Evolutionary conservation across 2,329 filamentous ascomycete species (phyloP).

Genomic region (Fusarium longipes): DNA sequence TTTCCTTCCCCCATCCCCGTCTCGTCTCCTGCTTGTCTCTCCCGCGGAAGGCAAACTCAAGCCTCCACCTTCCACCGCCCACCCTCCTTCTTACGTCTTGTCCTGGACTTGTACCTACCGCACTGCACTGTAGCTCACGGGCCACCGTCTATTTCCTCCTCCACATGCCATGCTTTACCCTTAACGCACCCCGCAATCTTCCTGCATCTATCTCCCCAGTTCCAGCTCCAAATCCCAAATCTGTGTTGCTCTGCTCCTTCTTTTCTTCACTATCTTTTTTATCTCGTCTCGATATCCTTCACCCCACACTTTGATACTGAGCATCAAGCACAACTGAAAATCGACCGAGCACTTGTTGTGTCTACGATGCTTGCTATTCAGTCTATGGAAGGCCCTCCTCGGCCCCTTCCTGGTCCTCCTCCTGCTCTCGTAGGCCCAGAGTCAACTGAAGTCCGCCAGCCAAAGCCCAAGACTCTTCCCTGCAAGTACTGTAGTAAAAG

Average conservation of each 20-base stretch:
- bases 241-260: slow-evolving; percentile 25
- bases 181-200: slow-evolving; percentile 48
- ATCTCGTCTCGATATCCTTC: slow-evolving; percentile 23
- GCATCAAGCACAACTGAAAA: slow-evolving; percentile 7
- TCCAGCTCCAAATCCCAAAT: slow-evolving; percentile 44
- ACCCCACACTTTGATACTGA: slow-evolving; percentile 36
- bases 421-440: slow-evolving; percentile 54
- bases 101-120: not conserved
- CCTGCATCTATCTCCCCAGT: slow-evolving; percentile 45
- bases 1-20: slow-evolving; percentile 2
- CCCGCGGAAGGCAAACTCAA: slow-evolving; percentile 17
- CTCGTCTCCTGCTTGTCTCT: slow-evolving; percentile 9
- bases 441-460: slow-evolving; percentile 63
- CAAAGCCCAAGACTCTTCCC: slow-evolving; percentile 70
- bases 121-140: slow-evolving; percentile 33
- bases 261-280: slow-evolving; percentile 33
- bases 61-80: slow-evolving; percentile 9
- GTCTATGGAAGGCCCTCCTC: slow-evolving; percentile 61
- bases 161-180: slow-evolving; percentile 43
- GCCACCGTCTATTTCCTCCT: slow-evolving; percentile 44
- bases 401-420: slow-evolving; percentile 43
- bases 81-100: slow-evolving; percentile 30
- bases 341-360: slow-evolving; percentile 26
- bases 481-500: slow-evolving; percentile 73
- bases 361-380: slow-evolving; percentile 64